Base-by-base conservation (phyloP, 1,284 basidiomycete species). In the Moesziomyces antarcticus region DNA sequence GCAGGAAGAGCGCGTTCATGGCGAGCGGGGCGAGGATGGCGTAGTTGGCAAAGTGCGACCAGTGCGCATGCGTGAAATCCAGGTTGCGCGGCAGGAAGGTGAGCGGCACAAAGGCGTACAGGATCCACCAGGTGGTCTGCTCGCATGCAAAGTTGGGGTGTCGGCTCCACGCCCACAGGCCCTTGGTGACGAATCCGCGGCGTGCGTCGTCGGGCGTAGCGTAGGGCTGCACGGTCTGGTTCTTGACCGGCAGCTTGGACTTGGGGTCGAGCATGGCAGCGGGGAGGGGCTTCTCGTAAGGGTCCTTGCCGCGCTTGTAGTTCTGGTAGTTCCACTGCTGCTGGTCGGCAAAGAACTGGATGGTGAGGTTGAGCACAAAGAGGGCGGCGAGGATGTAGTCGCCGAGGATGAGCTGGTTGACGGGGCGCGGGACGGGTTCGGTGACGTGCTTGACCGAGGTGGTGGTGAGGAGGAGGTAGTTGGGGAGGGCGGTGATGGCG, bases 61-160 rank as follows among this genome's bases (percentile, higher is more conserved):
- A 86, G 66, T 37, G 81, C 71, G 20, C 64, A 46, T 55, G 65
- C 85, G 33, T 58, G 56, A 45, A 63, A 18, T 72, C 60, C 13
- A 81, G 66, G 21, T 82, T 91, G 86, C 82, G 88, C 86, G 91
- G 92, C 21, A 57, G 53, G 46, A 75, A 78, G 46, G 77, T 78
- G 30, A 80, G 57, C 10, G 77, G 73, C 46, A 85, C 84, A 50
- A 84, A 63, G 13, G 81, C 84, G 67, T 85, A 85, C 13, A 79
- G 66, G 70, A 93, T 90, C 93, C 93, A 80, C 79, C 79, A 96
- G 85, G 94, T 93, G 9, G 86, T 85, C 85, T 95, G 93, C 82
- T 97, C 94, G 82, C 91, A 93, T 0, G 91, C 86, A 85, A 94
- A 95, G 84, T 97, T 97, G 20, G 95, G 94, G 84, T 98, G 95